Evolutionary conservation across 2,329 filamentous ascomycete species (phyloP).

Genomic region (Plenodomus lindquistii): DNA sequence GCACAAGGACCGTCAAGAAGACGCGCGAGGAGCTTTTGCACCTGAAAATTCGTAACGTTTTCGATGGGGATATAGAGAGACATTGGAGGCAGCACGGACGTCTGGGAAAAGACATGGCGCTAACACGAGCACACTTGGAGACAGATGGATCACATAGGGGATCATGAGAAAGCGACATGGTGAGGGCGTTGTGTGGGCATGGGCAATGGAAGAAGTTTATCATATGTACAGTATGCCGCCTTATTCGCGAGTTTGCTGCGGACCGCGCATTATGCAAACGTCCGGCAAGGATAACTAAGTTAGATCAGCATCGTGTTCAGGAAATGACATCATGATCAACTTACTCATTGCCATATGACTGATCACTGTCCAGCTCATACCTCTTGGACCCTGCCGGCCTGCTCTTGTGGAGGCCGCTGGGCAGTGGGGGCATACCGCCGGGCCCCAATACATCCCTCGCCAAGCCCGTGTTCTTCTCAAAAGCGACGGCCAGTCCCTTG

Average conservation of each 20-base stretch:
- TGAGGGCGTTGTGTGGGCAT: background rate
- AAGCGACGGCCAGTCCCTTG: constrained; percentile 70
- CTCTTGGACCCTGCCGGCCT: constrained; percentile 65
- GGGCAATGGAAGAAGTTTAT: background rate
- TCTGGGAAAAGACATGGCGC: no score
- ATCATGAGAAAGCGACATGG: constrained; percentile 1
- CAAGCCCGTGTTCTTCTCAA: constrained; percentile 66
- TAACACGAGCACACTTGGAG: background rate
- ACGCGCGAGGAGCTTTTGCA: no score
- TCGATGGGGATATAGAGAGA: no score
- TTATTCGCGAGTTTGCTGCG: background rate
- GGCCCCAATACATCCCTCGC: constrained; percentile 67
- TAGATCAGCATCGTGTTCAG: constrained; percentile 13
- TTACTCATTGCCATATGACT: constrained; percentile 62
- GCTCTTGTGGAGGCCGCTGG: constrained; percentile 66
- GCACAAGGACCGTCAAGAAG: no score
- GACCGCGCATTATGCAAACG: constrained; percentile 39
- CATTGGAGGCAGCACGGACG: no score
- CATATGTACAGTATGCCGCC: constrained; percentile 36
- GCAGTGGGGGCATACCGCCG: constrained; percentile 83
- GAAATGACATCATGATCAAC: constrained; percentile 14
- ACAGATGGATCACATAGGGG: constrained; percentile 1
- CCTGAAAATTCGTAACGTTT: no score
- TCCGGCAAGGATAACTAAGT: constrained; percentile 51
- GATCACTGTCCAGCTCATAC: constrained; percentile 69